phyloP scores from a whole-genome alignment of 345 rosid genomes.

The Brassica incana region DNA sequence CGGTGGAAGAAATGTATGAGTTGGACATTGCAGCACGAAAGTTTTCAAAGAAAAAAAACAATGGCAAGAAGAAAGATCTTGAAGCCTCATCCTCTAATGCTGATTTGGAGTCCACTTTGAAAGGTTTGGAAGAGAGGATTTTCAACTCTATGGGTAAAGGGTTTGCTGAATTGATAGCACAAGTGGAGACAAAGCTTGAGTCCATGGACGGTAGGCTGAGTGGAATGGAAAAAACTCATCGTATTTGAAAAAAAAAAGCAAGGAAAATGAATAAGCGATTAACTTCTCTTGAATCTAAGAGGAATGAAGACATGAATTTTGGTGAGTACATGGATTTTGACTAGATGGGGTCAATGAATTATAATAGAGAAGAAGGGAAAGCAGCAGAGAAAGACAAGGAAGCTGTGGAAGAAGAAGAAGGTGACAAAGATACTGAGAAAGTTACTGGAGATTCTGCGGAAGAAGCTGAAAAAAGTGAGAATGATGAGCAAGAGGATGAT shows the following conservation, averaged over 20 bases:
- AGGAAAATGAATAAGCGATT: background rate
- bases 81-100: background rate
- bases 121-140: background rate
- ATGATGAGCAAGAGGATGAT: background rate
- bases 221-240: background rate
- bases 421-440: no score
- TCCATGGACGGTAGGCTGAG: background rate
- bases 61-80: no score
- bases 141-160: background rate
- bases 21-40: background rate
- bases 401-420: background rate
- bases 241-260: background rate
- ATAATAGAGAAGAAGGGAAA: background rate
- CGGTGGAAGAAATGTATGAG: background rate
- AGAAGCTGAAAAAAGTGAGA: no score
- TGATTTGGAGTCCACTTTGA: background rate
- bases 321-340: background rate
- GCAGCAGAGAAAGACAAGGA: no score
- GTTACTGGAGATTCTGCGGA: no score
- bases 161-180: background rate
- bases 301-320: background rate
- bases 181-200: background rate
- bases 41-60: background rate
- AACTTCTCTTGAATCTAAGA: no score
- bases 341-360: background rate